Percentiles rank a stretch among this genome's conserved stretches.
These are phyloP conservation scores for Gyromitra esculenta DNA, from an alignment of 2,329 filamentous ascomycete species.

Conservation along the genomic window DNA sequence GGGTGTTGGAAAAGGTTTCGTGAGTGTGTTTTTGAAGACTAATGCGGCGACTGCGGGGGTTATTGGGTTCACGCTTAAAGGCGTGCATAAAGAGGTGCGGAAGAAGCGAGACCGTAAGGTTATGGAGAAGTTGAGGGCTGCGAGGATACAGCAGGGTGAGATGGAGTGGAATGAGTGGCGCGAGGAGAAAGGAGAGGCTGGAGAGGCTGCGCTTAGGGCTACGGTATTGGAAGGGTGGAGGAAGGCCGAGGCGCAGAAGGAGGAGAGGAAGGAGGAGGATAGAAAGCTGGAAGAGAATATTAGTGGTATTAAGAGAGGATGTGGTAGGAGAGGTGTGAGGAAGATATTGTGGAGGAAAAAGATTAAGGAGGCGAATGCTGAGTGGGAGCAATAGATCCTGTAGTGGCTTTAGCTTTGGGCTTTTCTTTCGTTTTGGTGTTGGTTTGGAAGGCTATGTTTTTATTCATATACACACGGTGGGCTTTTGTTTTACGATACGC, in stretches of 20 bases:
- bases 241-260: slow-evolving; percentile 58
- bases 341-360: slow-evolving; percentile 51
- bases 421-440: not conserved
- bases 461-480: not conserved
- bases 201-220: slow-evolving; percentile 58
- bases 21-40: slow-evolving; percentile 72
- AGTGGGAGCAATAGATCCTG: slow-evolving; percentile 14
- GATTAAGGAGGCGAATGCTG: not conserved
- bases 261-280: slow-evolving; percentile 12
- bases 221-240: slow-evolving; percentile 63
- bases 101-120: slow-evolving; percentile 64
- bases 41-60: slow-evolving; percentile 71
- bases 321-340: slow-evolving; percentile 55
- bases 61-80: slow-evolving; percentile 72
- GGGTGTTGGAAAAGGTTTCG: slow-evolving; percentile 70
- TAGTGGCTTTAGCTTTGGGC: not conserved
- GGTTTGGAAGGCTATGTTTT: not conserved
- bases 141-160: slow-evolving; percentile 50
- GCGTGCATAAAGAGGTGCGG: slow-evolving; percentile 69
- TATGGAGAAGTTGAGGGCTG: slow-evolving; percentile 51
- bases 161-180: slow-evolving; percentile 45
- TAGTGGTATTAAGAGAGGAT: slow-evolving; percentile 45
- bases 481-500: not conserved
- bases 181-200: slow-evolving; percentile 24
- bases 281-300: slow-evolving; percentile 29